These are phyloP conservation scores for Candida cerambycidarum DNA, from an alignment of 805 yeast genomes.

Conservation along the genomic window DNA sequence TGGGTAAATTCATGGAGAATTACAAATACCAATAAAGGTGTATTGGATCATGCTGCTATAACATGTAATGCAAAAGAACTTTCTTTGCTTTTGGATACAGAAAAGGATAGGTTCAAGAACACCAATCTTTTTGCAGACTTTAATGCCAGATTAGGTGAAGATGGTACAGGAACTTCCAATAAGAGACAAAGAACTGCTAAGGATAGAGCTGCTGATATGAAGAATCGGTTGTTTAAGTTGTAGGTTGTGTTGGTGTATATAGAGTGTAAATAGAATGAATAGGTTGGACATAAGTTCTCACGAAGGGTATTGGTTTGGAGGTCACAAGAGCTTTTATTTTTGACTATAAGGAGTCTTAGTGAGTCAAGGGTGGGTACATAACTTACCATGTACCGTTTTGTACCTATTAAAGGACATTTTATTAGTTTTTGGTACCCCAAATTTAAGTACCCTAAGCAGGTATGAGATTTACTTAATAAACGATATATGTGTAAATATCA, in stretches of 20 bases:
- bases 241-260: no score
- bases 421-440: no score
- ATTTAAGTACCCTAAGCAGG: no score
- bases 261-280: not conserved
- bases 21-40: conserved; percentile 26
- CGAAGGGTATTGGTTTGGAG: no score
- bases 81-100: conserved; percentile 24
- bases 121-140: conserved; percentile 31
- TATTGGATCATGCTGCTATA: conserved; percentile 38
- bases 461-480: not conserved
- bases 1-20: conserved; percentile 64
- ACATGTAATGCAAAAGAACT: conserved; percentile 24
- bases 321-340: no score
- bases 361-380: no score
- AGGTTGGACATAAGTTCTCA: no score
- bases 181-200: conserved; percentile 43
- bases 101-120: conserved; percentile 26
- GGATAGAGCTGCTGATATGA: conserved; percentile 41
- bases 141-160: conserved; percentile 37
- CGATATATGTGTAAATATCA: no score
- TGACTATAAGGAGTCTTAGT: no score
- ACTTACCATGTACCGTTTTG: no score
- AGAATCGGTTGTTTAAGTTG: conserved; percentile 31
- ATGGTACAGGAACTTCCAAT: conserved; percentile 36
- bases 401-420: no score